Evolutionary conservation across 257 asterid genomes (phyloP), one percentile per base, ranked within the genome.

Genomic region (Perilla frutescens): DNA sequence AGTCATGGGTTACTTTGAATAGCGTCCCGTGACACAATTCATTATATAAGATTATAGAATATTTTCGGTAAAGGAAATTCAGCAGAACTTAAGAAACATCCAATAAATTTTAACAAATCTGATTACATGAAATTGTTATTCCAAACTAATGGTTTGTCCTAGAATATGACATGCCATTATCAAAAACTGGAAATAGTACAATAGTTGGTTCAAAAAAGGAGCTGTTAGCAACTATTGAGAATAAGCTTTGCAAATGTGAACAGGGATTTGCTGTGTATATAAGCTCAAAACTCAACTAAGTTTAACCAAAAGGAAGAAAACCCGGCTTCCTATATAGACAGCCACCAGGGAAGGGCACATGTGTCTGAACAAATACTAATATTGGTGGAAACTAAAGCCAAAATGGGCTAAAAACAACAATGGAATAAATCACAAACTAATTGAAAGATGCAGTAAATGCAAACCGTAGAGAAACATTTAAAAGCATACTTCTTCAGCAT

Each of bases 401-500:
- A 47, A 54, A 70, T 40, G 40, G 67, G 37, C 5, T 20, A 20
- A 70, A 49, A 62, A 51, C 76, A 61, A 73, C 50, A 71, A 29
- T 7, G 37, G 1, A 20, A 15, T 54, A 20, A 53, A 15, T 48
- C 31, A 20, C 13, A 82, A 50, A 60, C 68, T 60, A 68, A 67
- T 31, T 13, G 75, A 49, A 65, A 40, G 31, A 29, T 50, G 62
- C 20, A 45, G 32, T 54, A 69, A 57, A 39, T 60, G 43, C 36
- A 58, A 45, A 76, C 71, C 55, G 54, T 56, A 67, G 66, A 45
- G 20, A 72, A 73, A 68, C 32, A 76, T 67, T 40, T 32, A 20
- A 61, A 76, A 71, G 67, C 96, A 75, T 86, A 93, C 98, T 89
- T 93, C 62, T 83, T 83, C 81, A 93, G 94, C 97, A 89, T 88